Evolutionary conservation across 257 asterid genomes (phyloP).

Genomic region (Handroanthus guayacan): DNA sequence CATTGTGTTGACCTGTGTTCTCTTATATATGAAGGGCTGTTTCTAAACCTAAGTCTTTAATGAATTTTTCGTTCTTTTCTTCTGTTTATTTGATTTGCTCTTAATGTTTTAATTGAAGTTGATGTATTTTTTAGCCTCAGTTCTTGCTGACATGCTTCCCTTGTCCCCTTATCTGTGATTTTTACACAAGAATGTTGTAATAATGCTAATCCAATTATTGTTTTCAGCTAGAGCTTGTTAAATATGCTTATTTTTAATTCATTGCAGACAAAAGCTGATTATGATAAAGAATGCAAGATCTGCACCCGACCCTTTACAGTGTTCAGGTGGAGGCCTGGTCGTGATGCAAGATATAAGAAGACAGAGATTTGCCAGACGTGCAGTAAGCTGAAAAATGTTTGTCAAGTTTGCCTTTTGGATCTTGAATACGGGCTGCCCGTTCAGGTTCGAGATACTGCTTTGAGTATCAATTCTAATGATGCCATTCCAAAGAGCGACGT

Average conservation of each 20-base stretch:
- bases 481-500: constrained; percentile 98
- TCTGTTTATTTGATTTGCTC: neutral
- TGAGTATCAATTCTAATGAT: constrained; percentile 84
- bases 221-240: constrained; percentile 28
- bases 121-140: neutral
- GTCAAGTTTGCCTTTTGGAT: constrained; percentile 98
- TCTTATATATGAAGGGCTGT: neutral
- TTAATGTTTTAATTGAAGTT: neutral
- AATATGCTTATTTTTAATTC: neutral
- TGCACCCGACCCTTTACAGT: constrained; percentile 96
- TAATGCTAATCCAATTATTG: neutral
- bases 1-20: neutral
- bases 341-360: constrained; percentile 97
- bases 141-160: constrained; percentile 18
- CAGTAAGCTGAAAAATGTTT: constrained; percentile 95
- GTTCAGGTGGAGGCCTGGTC: constrained; percentile 99
- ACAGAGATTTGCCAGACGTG: constrained; percentile 97
- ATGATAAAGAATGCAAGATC: constrained; percentile 97
- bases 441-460: constrained; percentile 96
- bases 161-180: neutral
- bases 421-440: constrained; percentile 98
- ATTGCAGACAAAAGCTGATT: constrained; percentile 88
- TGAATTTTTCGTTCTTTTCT: neutral
- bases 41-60: neutral
- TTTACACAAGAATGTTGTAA: neutral